Evolutionary conservation across 768 basidiomycete species (phyloP), one percentile per base, ranked within the genome.

Genomic region (Hericium coralloides): DNA sequence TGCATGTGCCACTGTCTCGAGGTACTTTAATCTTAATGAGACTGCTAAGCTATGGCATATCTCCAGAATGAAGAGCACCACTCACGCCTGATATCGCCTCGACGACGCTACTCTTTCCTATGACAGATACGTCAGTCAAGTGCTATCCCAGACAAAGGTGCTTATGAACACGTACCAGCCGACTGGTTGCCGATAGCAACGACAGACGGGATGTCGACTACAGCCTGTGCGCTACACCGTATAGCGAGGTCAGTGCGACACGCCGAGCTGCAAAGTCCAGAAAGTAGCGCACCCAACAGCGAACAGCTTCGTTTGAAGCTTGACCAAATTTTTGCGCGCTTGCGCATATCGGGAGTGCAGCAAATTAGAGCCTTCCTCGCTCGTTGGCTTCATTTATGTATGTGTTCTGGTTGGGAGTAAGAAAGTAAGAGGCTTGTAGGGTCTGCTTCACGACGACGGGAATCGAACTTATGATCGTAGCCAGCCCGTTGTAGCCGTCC

Each of bases 151-250:
- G 8, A 3, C 38, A 12, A 3, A 20, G 9, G 12, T 18, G 37
- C 23, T 9, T 17, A 10, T 31, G 18, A n/a, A 8, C 7, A 26
- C 53, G 0, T 17, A 54, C 53, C 53, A 23, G 53, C 53, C 1
- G 53, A 54, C n/a, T 54, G 78, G 38, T 75, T 76, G 20, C 76
- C 76, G 26, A 74, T 75, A 48, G 74, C 72, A 12, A 72, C 74
- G 37, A 80, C 75, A 2, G 76, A 67, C 2, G 79, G 79, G 2
- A 81, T 63, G 58, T 80, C 77, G 17, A 80, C 61, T 31, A 78
- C 74, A 2, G 69, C 67, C 59, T 79, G 74, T 4, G 74, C 71
- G 2, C 76, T 76, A 31, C 20, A 48, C 15, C 9, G 31, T 4
- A 26, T 50, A 23, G 3, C 23, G 20, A 17, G 10, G 31, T 22